Base-by-base conservation (phyloP, 2,329 filamentous ascomycete species). In the Cephalotrichum gorgonifer region DNA sequence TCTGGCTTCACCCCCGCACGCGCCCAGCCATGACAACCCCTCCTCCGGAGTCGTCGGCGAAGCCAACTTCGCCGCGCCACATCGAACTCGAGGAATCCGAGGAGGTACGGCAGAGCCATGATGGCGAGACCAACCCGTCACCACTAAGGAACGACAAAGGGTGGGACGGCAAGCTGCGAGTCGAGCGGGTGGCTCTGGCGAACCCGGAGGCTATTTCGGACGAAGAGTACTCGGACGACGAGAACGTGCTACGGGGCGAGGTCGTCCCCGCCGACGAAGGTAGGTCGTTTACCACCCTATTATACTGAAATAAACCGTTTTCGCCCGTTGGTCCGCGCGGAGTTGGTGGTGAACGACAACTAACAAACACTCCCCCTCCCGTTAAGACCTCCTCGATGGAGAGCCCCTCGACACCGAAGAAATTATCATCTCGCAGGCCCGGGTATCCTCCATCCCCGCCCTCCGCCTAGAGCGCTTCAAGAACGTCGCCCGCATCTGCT, bases 371-470 rank as follows among this genome's bases (percentile, higher is more conserved):
- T 48, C 42, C 4, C 5, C 31, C 17, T 23, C 14, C 23, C 33
- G 47, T 25, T 51, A 50, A 82, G 79, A 83, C 58, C 66, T 83
- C 1, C 71, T 83, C 35, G 75, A 82, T 52, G 74, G 73, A 56
- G 79, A 83, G 62, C 75, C 78, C 53, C 64, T 69, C 33, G 74
- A 81, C 31, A 76, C 73, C 2, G 72, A 90, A 68, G 88, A 95
- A 60, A 91, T 98, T 59, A 86, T 93, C 61, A 82, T 90, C 52
- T 83, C 89, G n/a, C 91, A 97, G 64, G 85, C 85, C 49, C 86
- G 90, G 55, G 78, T 98, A 60, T 70, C 76, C 22, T 90, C 87
- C 28, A 85, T 97, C 56, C 70, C 83, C 6, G 81, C 83, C 15
- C 77, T 98, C 22, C 79, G 72, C n/a, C 77, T 98, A 44, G 86